A percentile compares a stretch with the other conserved stretches of the same genome.
phyloP scores from a whole-genome alignment of 495 filamentous ascomycete genomes.

The Xylaria bambusicola region DNA sequence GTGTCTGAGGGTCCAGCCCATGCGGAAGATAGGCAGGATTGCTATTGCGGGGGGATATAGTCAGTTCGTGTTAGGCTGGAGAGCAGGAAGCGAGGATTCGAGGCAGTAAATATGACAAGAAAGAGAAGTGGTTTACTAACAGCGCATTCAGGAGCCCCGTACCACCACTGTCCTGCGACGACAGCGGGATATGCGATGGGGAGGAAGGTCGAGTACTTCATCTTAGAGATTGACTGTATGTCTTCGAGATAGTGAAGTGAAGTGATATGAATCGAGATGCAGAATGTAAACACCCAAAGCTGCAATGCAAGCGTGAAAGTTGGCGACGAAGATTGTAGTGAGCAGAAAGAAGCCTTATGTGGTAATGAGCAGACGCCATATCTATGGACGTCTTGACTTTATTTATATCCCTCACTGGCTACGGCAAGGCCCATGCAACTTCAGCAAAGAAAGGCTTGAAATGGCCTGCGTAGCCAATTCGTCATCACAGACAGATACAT shows the following conservation, averaged over 20 bases:
- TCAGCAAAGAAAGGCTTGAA: no score
- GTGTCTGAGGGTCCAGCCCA: constrained; percentile 33
- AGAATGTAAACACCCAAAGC: no score
- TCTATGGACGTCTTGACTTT: no score
- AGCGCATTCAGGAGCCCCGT: constrained; percentile 46
- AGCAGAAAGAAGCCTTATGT: no score
- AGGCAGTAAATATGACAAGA: background rate
- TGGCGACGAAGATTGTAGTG: no score
- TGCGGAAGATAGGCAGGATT: constrained; percentile 46
- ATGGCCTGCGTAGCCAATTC: constrained; percentile 6
- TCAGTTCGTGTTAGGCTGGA: constrained; percentile 3
- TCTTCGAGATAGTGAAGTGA: no score
- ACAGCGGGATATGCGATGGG: constrained; percentile 22
- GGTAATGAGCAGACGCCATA: no score
- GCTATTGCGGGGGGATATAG: constrained; percentile 23
- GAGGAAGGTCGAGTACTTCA: constrained; percentile 26
- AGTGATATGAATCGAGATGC: no score
- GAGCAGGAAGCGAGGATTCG: no score
- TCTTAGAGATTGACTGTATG: constrained; percentile 4
- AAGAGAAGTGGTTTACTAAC: constrained; percentile 31
- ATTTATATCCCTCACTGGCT: no score
- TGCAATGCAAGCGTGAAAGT: no score
- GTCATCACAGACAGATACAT: constrained; percentile 6
- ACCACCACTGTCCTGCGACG: constrained; percentile 40
- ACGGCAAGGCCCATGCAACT: no score